Percentiles rank a stretch among this genome's conserved stretches.
Evolutionary conservation across 768 basidiomycete genomes (phyloP).

Genomic region (Gloeopeniophorella convolvens): DNA sequence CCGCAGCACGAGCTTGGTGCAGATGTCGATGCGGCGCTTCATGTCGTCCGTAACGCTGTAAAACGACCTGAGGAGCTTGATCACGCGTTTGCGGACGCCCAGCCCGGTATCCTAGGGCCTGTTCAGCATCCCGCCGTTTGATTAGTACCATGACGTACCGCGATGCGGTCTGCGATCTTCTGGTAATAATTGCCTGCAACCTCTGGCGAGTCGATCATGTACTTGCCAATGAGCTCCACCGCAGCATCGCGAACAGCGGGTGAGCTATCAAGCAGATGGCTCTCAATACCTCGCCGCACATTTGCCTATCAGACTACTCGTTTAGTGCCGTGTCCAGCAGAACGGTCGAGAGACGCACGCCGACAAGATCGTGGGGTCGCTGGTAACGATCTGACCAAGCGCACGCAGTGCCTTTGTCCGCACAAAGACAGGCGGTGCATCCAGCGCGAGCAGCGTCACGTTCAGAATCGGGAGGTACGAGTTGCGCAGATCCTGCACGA

Average conservation of each 20-base stretch:
- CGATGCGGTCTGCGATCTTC: constrained; percentile 84
- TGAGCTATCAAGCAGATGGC: constrained; percentile 84
- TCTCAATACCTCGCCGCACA: constrained; percentile 83
- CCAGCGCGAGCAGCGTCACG: constrained; percentile 70
- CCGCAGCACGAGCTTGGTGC: constrained; percentile 71
- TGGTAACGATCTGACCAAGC: constrained; percentile 81
- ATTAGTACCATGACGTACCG: constrained; percentile 43
- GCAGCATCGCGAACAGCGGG: constrained; percentile 95
- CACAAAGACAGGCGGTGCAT: constrained; percentile 84
- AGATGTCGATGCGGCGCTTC: constrained; percentile 67
- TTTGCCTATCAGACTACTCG: constrained; percentile 44
- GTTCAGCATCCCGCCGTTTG: neutral
- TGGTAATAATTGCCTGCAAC: constrained; percentile 88
- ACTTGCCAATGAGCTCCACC: constrained; percentile 96
- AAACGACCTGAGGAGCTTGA: constrained; percentile 85
- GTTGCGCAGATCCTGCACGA: constrained; percentile 64
- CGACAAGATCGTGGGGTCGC: constrained; percentile 77
- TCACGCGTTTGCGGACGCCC: constrained; percentile 89
- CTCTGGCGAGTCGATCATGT: constrained; percentile 82
- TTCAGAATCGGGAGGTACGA: constrained; percentile 83
- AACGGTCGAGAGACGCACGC: constrained; percentile 41
- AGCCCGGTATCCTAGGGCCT: constrained; percentile 82
- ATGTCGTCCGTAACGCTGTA: constrained; percentile 60
- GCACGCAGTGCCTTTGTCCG: constrained; percentile 91
- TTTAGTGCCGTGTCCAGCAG: neutral